Base-by-base conservation (phyloP, 192 early-diverging fungal genomes). In the Irineochytrium annulatum region DNA sequence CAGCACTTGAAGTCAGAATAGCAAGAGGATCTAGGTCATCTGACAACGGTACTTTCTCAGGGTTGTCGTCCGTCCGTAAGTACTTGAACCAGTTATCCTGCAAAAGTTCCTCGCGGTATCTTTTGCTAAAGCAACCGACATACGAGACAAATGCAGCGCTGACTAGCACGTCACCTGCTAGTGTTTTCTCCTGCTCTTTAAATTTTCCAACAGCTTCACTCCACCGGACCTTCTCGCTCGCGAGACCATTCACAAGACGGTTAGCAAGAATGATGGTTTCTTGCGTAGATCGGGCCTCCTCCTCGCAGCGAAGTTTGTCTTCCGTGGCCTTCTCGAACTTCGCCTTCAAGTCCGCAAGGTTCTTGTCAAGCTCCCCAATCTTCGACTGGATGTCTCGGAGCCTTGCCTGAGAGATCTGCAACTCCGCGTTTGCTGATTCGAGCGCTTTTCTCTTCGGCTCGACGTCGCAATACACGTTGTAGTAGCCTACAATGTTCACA, bases 171-270 rank as follows among this genome's bases (percentile, higher is more conserved):
- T 85, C 83, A 4, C 82, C 83, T 0, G 81, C 78, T 26, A 85
- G 63, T 1, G 81, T 85, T 61, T 85, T 85, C 57, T 84, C 82
- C 55, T 85, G 82, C 57, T 85, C 83, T 62, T 85, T 84, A 59
- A 84, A 84, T 31, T 74, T 77, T 14, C 66, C 79, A 2, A 84
- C 81, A 14, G 78, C 78, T 63, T 78, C 73, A 52, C 82, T 84
- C 83, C 83, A 85, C 59, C 83, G 80, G 20, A 84, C 76, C 61
- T 85, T 85, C 67, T 85, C 83, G 11, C 81, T 84, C 3, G 81
- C 81, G n/a, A 85, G 65, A 34, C 83, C 83, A 51, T 77, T 77
- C 5, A 85, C 83, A 11, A 85, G 73, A 65, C 83, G 67, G 57
- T 85, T 85, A 0, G 83, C 83, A 20, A 85, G 72, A 13, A 77